phyloP scores from a whole-genome alignment of 768 basidiomycete species.

The Trametes punicea region DNA sequence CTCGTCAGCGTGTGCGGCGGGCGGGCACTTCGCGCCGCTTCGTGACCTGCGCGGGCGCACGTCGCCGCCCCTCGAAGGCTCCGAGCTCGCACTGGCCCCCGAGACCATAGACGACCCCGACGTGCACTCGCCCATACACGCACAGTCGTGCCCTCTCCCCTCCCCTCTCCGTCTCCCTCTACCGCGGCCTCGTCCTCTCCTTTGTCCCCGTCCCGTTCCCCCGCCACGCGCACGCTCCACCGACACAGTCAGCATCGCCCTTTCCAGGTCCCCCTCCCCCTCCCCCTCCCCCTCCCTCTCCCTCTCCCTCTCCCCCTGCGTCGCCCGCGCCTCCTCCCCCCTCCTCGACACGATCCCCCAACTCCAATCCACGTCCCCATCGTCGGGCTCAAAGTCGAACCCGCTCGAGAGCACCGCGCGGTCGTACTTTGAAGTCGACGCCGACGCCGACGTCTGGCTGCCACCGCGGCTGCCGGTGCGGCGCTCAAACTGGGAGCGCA shows the following conservation, averaged over 20 bases:
- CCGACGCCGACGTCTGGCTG: no score
- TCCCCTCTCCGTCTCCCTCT: no score
- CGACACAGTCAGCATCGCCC: not conserved
- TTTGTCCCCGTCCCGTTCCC: not conserved
- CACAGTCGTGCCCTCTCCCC: not conserved
- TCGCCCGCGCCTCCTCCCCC: not conserved
- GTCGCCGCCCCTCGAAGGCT: not conserved
- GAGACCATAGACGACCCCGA: not conserved
- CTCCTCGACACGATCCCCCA: not conserved
- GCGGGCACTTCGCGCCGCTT: no score
- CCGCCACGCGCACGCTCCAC: not conserved
- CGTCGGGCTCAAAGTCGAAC: conserved; percentile 5
- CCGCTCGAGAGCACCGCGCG: not conserved
- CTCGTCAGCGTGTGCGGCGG: not conserved
- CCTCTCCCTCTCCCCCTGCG: not conserved
- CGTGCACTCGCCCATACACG: not conserved
- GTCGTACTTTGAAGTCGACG: no score
- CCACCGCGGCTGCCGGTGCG: not conserved
- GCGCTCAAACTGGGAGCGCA: conserved; percentile 15
- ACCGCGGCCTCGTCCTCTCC: not conserved
- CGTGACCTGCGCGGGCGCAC: no score
- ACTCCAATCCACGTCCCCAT: conserved; percentile 7
- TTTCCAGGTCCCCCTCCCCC: not conserved
- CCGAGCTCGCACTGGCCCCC: not conserved
- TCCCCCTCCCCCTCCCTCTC: not conserved